Evolutionary conservation across 192 early-diverging fungal species (phyloP).

Genomic region (Rhizophagus prolifer): DNA sequence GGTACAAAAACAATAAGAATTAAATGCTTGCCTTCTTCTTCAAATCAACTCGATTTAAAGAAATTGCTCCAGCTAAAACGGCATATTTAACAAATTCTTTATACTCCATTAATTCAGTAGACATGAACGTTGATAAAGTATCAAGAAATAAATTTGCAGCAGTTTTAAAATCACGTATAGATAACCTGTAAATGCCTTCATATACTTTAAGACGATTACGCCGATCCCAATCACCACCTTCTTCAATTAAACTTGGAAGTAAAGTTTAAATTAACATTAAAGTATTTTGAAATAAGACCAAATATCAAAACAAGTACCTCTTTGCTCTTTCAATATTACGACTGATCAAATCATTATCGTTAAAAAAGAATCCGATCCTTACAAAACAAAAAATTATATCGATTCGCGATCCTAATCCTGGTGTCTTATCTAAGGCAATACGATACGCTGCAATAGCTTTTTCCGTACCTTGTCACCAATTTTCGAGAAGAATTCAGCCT

Average conservation of each 20-base stretch:
- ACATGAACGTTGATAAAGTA: conserved; percentile 93
- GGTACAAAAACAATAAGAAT: background rate
- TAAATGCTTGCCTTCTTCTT: conserved; percentile 77
- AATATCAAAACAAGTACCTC: conserved; percentile 49
- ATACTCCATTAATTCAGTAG: conserved; percentile 96
- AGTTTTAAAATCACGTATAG: conserved; percentile 93
- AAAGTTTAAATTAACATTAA: conserved; percentile 1
- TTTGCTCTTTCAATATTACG: conserved; percentile 81
- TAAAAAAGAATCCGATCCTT: conserved; percentile 92
- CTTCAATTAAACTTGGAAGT: conserved; percentile 79
- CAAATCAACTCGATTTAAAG: conserved; percentile 87
- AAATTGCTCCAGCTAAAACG: conserved; percentile 83
- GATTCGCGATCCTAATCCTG: conserved; percentile 88
- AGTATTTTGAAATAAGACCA: conserved; percentile 21
- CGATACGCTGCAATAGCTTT: conserved; percentile 83
- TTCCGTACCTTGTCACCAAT: conserved; percentile 95
- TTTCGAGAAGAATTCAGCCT: conserved; percentile 86
- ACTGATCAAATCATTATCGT: conserved; percentile 75
- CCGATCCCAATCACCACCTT: conserved; percentile 99
- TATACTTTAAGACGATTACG: conserved; percentile 97
- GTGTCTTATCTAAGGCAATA: conserved; percentile 81
- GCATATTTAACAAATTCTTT: conserved; percentile 96
- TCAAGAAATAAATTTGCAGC: conserved; percentile 89
- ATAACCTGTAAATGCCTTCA: conserved; percentile 90
- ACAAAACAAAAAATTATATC: conserved; percentile 92